Conservation (phyloP, 2,329 filamentous ascomycete genomes). For the Epichloe sibirici region DNA sequence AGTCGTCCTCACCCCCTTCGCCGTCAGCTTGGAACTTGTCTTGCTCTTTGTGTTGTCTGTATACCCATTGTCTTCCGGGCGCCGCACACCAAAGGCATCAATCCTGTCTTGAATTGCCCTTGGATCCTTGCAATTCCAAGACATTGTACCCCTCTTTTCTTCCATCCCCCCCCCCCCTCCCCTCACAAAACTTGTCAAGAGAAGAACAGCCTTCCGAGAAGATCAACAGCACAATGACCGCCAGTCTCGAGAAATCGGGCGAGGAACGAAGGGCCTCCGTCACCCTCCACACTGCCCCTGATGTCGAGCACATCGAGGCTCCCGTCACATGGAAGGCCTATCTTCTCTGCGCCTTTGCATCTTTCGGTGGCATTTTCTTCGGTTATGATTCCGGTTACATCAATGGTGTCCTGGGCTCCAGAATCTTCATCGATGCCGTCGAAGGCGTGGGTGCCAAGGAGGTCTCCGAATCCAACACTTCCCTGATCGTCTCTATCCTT, state of each 20-base stretch:
- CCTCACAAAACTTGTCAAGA: neutral
- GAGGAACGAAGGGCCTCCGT: conserved; percentile 15
- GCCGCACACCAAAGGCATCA: neutral
- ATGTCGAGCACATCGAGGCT: conserved; percentile 51
- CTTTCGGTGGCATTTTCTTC: conserved; percentile 65
- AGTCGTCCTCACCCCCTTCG: conserved; percentile 2
- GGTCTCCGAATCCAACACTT: conserved; percentile 32
- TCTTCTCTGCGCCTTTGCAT: conserved; percentile 56
- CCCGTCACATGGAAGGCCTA: conserved; percentile 59
- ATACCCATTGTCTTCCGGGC: conserved; percentile 3
- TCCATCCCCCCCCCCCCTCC: too few species aligned
- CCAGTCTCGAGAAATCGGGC: conserved; percentile 8
- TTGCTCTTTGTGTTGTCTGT: conserved; percentile 1
- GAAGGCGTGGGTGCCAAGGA: conserved; percentile 24
- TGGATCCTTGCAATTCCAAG: neutral
- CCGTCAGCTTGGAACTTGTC: neutral
- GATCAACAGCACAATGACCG: conserved; percentile 2
- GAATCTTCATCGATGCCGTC: conserved; percentile 40
- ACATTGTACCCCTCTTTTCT: neutral
- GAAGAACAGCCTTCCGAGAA: neutral
- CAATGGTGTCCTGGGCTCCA: conserved; percentile 46
- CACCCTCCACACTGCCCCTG: conserved; percentile 30
- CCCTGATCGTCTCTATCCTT: conserved; percentile 61
- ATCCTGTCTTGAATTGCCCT: neutral
- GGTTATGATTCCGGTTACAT: conserved; percentile 72